A percentile compares a stretch with the other conserved stretches of the same genome.
These are phyloP conservation scores for Chytriomyces hyalinus DNA, from an alignment of 192 early-diverging fungal genomes.

Conservation along the genomic window DNA sequence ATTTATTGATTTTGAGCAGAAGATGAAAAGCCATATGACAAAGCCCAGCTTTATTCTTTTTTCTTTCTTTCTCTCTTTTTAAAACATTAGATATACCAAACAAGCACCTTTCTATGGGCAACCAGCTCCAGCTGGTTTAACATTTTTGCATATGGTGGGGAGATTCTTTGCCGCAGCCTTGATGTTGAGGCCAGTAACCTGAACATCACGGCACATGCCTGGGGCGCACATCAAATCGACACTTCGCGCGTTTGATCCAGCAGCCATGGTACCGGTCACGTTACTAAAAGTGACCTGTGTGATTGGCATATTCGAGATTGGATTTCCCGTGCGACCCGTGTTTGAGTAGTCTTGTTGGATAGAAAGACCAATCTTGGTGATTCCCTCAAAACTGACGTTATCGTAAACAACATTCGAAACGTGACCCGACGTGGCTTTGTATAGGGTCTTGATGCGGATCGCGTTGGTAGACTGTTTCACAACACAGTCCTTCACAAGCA, in stretches of 20 bases:
- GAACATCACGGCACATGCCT: neutral
- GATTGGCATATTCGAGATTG: slow-evolving; percentile 46
- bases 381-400: slow-evolving; percentile 45
- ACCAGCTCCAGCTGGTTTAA: too few species aligned
- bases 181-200: too few species aligned
- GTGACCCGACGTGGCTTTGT: slow-evolving; percentile 40
- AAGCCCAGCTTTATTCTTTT: too few species aligned
- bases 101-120: too few species aligned
- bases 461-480: slow-evolving; percentile 32
- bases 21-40: too few species aligned
- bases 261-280: slow-evolving; percentile 11
- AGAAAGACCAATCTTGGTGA: slow-evolving; percentile 43
- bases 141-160: too few species aligned
- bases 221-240: slow-evolving; percentile 12
- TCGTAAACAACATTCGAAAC: slow-evolving; percentile 55
- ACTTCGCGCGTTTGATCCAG: neutral
- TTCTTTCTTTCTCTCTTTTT: too few species aligned
- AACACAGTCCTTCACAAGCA: slow-evolving; percentile 39
- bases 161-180: too few species aligned
- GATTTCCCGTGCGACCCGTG: slow-evolving; percentile 42
- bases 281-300: slow-evolving; percentile 34
- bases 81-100: too few species aligned
- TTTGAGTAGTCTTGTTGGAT: slow-evolving; percentile 58
- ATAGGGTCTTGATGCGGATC: slow-evolving; percentile 57
- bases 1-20: too few species aligned